Evolutionary conservation across 2,329 filamentous ascomycete genomes (phyloP).

Genomic region (Harringtonia aguacate): DNA sequence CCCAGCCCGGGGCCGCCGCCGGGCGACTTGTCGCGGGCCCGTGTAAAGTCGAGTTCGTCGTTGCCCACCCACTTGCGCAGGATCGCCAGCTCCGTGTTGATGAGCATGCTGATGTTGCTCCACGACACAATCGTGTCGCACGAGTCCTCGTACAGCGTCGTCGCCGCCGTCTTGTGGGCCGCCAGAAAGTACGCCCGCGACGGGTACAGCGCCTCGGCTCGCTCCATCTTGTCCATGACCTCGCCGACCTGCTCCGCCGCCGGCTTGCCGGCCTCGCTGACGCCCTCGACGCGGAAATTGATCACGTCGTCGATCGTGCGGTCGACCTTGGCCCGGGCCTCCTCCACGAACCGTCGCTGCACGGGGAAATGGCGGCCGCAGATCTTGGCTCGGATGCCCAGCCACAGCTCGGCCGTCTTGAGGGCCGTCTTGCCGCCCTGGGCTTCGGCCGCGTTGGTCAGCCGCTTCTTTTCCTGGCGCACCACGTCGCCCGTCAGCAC

Average conservation of each 20-base stretch:
- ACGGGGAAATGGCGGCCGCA: slow-evolving; percentile 77
- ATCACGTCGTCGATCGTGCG: slow-evolving; percentile 77
- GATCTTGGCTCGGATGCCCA: slow-evolving; percentile 72
- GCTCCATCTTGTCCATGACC: slow-evolving; percentile 82
- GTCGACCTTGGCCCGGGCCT: slow-evolving; percentile 64
- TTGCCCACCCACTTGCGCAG: slow-evolving; percentile 96
- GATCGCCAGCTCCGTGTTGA: slow-evolving; percentile 87
- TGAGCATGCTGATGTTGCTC: slow-evolving; percentile 94
- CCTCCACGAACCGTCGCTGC: slow-evolving; percentile 80
- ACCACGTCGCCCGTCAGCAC: slow-evolving; percentile 95
- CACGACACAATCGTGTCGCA: slow-evolving; percentile 86
- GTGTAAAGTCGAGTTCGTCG: slow-evolving; percentile 82
- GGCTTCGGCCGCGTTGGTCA: slow-evolving; percentile 66
- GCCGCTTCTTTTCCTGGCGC: slow-evolving; percentile 90
- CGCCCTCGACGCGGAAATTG: slow-evolving; percentile 87
- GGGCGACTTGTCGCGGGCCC: slow-evolving; percentile 58
- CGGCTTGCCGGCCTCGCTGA: slow-evolving; percentile 81
- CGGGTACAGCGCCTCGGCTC: slow-evolving; percentile 75
- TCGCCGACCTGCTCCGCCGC: slow-evolving; percentile 83
- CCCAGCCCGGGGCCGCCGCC: slow-evolving; percentile 59
- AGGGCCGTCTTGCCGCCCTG: slow-evolving; percentile 48
- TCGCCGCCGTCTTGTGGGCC: slow-evolving; percentile 67
- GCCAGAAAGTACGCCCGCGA: slow-evolving; percentile 63
- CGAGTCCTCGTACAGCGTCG: slow-evolving; percentile 66
- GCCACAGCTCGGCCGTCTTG: slow-evolving; percentile 70